Evolutionary conservation across 192 early-diverging fungal species (phyloP).

Genomic region (Podila clonocystis): DNA sequence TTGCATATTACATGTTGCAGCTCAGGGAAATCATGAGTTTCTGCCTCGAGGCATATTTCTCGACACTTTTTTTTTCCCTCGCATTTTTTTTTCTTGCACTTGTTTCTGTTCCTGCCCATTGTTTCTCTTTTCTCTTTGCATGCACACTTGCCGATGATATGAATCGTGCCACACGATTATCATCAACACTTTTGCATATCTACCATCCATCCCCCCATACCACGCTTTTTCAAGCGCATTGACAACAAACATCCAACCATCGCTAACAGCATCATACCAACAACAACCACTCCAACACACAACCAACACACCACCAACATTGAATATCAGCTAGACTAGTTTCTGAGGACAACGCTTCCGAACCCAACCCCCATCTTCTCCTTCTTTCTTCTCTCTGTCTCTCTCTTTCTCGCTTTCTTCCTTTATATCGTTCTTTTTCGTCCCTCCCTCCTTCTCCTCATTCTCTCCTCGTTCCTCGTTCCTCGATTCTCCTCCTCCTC

Average conservation of each 20-base stretch:
- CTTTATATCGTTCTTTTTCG: neutral
- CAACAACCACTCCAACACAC: too few relatives aligned
- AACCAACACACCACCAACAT: too few relatives aligned
- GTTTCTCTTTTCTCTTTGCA: neutral
- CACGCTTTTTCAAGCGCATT: too few relatives aligned
- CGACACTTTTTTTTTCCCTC: neutral
- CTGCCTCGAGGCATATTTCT: neutral
- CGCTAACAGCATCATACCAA: too few relatives aligned
- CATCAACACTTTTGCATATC: too few relatives aligned
- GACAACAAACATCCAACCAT: too few relatives aligned
- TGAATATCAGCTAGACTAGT: too few relatives aligned
- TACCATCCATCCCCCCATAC: too few relatives aligned
- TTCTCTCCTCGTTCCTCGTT: slow-evolving; percentile 12
- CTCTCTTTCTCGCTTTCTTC: neutral
- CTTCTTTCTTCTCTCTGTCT: neutral
- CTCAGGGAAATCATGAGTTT: too few relatives aligned
- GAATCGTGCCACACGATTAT: too few relatives aligned
- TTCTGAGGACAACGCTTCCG: neutral
- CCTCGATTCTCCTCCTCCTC: neutral
- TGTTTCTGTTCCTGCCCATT: neutral
- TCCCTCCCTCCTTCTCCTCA: neutral
- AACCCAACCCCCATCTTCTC: neutral
- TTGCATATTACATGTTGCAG: too few relatives aligned
- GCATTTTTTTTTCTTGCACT: neutral
- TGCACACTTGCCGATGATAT: neutral